Evolutionary conservation across 306 rosid species (phyloP).

Genomic region (Herpetospermum pedunculosum): DNA sequence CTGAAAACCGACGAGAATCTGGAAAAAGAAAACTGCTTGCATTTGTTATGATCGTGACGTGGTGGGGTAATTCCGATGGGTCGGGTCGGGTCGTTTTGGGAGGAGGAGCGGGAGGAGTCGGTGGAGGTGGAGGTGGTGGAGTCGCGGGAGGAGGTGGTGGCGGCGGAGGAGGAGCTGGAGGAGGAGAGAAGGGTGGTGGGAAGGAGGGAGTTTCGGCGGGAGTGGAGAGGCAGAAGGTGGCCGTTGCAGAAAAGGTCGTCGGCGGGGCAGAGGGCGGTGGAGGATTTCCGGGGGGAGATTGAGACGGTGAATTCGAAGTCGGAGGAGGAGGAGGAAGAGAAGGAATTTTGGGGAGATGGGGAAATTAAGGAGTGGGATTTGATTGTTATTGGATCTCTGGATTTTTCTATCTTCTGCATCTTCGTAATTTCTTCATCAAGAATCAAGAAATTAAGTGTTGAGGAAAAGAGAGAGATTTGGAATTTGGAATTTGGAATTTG

Average conservation of each 20-base stretch:
- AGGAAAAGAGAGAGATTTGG: neutral
- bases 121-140: conserved; percentile 42
- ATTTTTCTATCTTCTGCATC: conserved; percentile 18
- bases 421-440: neutral
- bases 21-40: conserved; percentile 55
- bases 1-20: conserved; percentile 80
- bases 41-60: conserved; percentile 20
- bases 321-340: conserved; percentile 42
- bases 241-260: conserved; percentile 70
- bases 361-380: conserved; percentile 31
- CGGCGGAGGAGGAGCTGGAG: conserved; percentile 32
- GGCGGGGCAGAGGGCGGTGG: conserved; percentile 37
- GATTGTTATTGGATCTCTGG: neutral
- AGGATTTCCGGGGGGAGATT: conserved; percentile 40
- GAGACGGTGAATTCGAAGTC: conserved; percentile 59
- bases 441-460: neutral
- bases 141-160: conserved; percentile 54
- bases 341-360: conserved; percentile 34
- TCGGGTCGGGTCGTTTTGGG: conserved; percentile 16
- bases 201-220: conserved; percentile 40
- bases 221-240: conserved; percentile 36
- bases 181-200: conserved; percentile 41
- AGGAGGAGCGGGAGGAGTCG: conserved; percentile 56
- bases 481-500: neutral
- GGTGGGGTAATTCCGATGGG: too few relatives aligned